Base-by-base conservation (phyloP, 495 filamentous ascomycete species). In the Bryoglossum gracile region DNA sequence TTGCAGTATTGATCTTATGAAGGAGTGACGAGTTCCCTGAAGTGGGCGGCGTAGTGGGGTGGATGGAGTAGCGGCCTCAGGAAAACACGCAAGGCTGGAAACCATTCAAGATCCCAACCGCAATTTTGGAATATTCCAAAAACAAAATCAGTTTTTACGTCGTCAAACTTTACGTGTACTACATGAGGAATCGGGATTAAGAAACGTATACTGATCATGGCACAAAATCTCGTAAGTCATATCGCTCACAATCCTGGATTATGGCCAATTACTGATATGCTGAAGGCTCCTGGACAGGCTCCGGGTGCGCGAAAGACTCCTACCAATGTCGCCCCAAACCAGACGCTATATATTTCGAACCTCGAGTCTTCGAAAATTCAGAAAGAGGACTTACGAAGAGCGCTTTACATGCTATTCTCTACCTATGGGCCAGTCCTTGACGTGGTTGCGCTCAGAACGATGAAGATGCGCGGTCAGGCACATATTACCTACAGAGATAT, bases 401-500 rank as follows among this genome's bases (percentile, higher is more conserved):
- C 82, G 10, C 80, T 99, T 6, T 97, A 97, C 68, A 87, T 85
- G 56, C 79, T 97, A 13, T 99, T 97, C 60, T 84, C 86, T 9
- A 95, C 89, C 23, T 91, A 96, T 63, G 94, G 94, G 17, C 80
- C 87, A 8, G 86, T 99, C 11, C 77, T 99, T 40, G 92, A 97
- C 61, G 82, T 99, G n/a, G 85, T 94, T 25, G 84, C 87, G 25
- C 72, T 95, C 58, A 89, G 87, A 66, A 92, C 86, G 0, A 71
- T 70, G 58, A 89, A 89, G 67, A 90, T 95, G 84, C 85, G 94
- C 28, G 92, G 92, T 2, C 92, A 97, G 64, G 94, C 92, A 43
- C 90, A 96, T 61, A 72, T 99, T 38, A 86, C 90, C 3, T 96
- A 87, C 64, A 80, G 85, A 50, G 92, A 99, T 61, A 69, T 90